Evolutionary conservation across 495 filamentous ascomycete species (phyloP).

Genomic region (Trichoderma asperelloides): DNA sequence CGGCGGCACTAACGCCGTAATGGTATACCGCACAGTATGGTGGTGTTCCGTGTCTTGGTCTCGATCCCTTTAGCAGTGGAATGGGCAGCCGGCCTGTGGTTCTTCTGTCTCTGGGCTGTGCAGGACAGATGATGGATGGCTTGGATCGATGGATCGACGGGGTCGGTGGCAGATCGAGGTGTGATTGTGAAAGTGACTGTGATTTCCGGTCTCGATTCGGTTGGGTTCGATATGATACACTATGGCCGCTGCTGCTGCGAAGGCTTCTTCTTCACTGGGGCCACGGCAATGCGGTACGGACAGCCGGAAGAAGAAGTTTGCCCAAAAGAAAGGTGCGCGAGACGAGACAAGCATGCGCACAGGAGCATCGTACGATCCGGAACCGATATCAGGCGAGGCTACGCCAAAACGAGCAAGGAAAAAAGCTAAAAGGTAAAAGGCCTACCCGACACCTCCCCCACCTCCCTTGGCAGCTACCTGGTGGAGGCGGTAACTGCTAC

Average conservation of each 20-base stretch:
- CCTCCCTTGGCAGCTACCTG: background rate
- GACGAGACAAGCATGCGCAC: background rate
- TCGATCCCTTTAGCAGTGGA: too few species aligned
- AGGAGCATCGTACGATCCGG: slow-evolving; percentile 6
- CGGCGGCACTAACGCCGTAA: too few species aligned
- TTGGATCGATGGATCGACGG: too few species aligned
- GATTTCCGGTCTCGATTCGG: too few species aligned
- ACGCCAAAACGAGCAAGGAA: background rate
- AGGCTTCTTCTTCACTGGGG: background rate
- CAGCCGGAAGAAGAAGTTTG: background rate
- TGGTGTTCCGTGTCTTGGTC: too few species aligned
- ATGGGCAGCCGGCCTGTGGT: too few species aligned
- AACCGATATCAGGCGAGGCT: slow-evolving; percentile 7
- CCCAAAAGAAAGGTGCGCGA: background rate
- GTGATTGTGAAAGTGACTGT: too few species aligned
- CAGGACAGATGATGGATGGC: too few species aligned
- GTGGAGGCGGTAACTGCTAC: background rate
- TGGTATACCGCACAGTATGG: too few species aligned
- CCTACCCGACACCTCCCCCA: background rate
- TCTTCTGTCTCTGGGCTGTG: too few species aligned
- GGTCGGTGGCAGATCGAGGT: too few species aligned
- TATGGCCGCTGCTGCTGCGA: background rate
- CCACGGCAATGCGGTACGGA: background rate
- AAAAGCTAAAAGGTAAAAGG: background rate
- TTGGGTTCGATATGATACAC: background rate